Conservation (phyloP, 495 filamentous ascomycete species). For the Neurospora sp. region DNA sequence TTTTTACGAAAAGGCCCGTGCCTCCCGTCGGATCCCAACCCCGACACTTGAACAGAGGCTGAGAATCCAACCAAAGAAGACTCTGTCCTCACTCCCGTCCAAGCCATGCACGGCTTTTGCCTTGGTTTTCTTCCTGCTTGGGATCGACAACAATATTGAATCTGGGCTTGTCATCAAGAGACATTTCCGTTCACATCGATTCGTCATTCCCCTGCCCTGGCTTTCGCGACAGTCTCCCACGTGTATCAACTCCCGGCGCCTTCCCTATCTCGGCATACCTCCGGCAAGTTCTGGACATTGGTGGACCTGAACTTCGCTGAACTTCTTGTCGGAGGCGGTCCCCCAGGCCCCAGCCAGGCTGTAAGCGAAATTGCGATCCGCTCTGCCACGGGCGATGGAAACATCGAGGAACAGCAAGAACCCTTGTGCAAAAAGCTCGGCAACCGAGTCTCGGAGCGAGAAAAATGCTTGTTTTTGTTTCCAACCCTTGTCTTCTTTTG, state of each 20-base stretch:
- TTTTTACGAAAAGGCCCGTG: background rate
- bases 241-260: background rate
- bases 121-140: background rate
- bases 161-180: background rate
- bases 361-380: background rate
- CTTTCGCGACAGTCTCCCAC: background rate
- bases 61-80: background rate
- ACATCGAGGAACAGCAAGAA: background rate
- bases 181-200: background rate
- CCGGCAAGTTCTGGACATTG: background rate
- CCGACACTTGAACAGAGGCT: background rate
- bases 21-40: background rate
- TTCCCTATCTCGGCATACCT: background rate
- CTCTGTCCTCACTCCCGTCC: background rate
- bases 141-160: background rate
- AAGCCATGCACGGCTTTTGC: background rate
- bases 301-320: background rate
- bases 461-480: background rate
- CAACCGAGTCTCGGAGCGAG: background rate
- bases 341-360: background rate
- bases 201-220: background rate
- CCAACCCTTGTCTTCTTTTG: background rate
- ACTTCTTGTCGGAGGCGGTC: background rate
- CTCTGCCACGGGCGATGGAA: background rate
- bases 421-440: background rate